phyloP scores from a whole-genome alignment of 2,329 filamentous ascomycete genomes.

The Botrytis porri region DNA sequence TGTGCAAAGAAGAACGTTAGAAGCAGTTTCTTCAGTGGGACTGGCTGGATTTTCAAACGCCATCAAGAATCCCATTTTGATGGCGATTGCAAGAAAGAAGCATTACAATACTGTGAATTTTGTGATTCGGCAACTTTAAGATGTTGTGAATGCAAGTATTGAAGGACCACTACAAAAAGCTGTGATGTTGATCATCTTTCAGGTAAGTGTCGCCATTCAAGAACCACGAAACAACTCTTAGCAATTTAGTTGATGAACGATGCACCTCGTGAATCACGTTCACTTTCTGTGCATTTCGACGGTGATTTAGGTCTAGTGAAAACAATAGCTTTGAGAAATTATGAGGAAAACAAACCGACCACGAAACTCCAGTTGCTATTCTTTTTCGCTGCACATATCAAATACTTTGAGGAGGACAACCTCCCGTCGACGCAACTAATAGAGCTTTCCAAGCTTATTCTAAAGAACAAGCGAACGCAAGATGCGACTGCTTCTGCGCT shows the following conservation, averaged over 20 bases:
- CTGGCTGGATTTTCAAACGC: conserved; percentile 49
- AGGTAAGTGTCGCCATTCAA: conserved; percentile 33
- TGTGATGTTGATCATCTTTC: conserved; percentile 52
- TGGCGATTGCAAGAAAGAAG: conserved; percentile 48
- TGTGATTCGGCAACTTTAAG: conserved; percentile 46
- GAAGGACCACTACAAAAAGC: conserved; percentile 53
- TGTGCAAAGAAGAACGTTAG: conserved; percentile 29
- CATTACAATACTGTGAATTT: conserved; percentile 50
- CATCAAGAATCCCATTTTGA: conserved; percentile 38
- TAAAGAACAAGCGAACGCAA: neutral
- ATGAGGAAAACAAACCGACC: neutral
- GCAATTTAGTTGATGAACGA: conserved; percentile 20
- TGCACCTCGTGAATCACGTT: conserved; percentile 21
- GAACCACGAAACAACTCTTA: neutral
- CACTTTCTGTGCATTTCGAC: conserved; percentile 29
- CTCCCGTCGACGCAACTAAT: neutral
- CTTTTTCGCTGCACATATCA: conserved; percentile 7
- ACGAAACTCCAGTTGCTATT: neutral
- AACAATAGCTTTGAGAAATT: conserved; percentile 15
- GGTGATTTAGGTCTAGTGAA: conserved; percentile 27
- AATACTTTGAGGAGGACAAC: neutral
- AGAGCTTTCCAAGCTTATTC: neutral
- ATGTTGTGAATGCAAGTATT: conserved; percentile 45
- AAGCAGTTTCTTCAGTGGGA: conserved; percentile 52
- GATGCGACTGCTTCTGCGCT: neutral